Evolutionary conservation across 805 yeast genomes (phyloP).

Genomic region (Wickerhamomyces tratensis): DNA sequence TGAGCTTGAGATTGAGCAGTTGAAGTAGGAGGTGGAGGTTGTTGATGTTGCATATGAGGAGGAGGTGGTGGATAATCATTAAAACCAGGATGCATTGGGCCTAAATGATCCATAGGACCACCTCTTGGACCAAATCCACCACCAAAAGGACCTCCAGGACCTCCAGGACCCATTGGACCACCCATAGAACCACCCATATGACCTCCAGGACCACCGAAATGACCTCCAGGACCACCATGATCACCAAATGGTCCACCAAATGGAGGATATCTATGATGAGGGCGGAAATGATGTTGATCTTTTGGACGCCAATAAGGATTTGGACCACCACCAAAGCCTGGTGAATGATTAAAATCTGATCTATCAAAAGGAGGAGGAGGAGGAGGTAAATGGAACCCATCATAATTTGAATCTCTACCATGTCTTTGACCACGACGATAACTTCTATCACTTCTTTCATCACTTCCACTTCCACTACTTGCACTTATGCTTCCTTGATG

Average conservation of each 20-base stretch:
- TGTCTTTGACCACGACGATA: not conserved
- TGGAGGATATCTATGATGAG: slow-evolving; percentile 5
- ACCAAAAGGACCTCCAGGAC: not conserved
- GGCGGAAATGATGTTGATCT: slow-evolving; percentile 1
- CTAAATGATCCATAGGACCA: no score
- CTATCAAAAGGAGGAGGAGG: slow-evolving; percentile 8
- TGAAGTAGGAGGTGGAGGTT: slow-evolving; percentile 4
- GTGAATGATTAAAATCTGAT: not conserved
- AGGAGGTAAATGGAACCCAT: slow-evolving; percentile 2
- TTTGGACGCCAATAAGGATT: no score
- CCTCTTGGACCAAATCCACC: not conserved
- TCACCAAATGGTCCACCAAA: not conserved
- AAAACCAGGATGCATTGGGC: no score
- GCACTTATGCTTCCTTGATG: no score
- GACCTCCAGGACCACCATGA: not conserved
- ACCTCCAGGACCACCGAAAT: not conserved
- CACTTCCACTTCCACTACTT: no score
- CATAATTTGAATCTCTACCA: not conserved
- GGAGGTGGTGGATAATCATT: not conserved
- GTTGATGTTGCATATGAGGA: slow-evolving; percentile 4
- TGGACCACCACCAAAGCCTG: not conserved
- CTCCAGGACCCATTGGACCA: not conserved
- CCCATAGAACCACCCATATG: not conserved
- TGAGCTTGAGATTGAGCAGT: slow-evolving; percentile 2
- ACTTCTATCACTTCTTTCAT: not conserved